Conservation (phyloP, 1,284 basidiomycete species). For the Boletus sp. region DNA sequence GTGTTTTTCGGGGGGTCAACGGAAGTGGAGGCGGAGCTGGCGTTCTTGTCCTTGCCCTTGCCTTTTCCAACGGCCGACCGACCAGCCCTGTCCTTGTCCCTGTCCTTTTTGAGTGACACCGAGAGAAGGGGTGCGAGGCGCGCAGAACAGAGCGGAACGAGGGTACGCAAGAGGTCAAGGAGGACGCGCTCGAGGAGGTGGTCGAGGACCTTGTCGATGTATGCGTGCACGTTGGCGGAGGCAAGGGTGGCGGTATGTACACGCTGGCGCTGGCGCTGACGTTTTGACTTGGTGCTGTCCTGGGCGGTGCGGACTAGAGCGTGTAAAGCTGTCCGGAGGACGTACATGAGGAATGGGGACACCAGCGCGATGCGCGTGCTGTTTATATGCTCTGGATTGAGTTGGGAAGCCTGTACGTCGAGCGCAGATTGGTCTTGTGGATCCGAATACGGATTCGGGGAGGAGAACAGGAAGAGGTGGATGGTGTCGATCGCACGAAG, state of each 20-base stretch:
- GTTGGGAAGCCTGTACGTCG: background rate
- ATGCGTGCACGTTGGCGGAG: background rate
- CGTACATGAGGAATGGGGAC: slow-evolving; percentile 25
- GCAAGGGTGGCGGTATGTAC: background rate
- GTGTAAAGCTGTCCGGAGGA: slow-evolving; percentile 22
- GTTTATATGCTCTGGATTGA: slow-evolving; percentile 16
- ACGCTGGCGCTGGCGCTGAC: slow-evolving; percentile 4
- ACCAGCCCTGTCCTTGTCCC: background rate
- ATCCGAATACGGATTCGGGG: background rate
- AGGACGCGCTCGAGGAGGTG: slow-evolving; percentile 22
- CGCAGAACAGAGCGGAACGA: slow-evolving; percentile 20
- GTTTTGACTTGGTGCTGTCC: slow-evolving; percentile 13
- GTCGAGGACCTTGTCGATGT: slow-evolving; percentile 23
- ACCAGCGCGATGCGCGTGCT: slow-evolving; percentile 19
- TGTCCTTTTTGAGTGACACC: slow-evolving; percentile 5
- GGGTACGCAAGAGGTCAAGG: slow-evolving; percentile 22
- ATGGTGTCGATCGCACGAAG: slow-evolving; percentile 20
- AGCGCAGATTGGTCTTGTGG: background rate
- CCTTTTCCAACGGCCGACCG: background rate
- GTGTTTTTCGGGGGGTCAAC: background rate
- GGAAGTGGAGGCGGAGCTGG: background rate
- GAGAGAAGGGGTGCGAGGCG: slow-evolving; percentile 17
- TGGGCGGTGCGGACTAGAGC: slow-evolving; percentile 13
- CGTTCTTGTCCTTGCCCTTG: slow-evolving; percentile 5
- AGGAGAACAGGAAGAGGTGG: slow-evolving; percentile 25